These are phyloP conservation scores for Avena atlantica DNA, from an alignment of 176 grass and related monocot genomes.

Conservation along the genomic window DNA sequence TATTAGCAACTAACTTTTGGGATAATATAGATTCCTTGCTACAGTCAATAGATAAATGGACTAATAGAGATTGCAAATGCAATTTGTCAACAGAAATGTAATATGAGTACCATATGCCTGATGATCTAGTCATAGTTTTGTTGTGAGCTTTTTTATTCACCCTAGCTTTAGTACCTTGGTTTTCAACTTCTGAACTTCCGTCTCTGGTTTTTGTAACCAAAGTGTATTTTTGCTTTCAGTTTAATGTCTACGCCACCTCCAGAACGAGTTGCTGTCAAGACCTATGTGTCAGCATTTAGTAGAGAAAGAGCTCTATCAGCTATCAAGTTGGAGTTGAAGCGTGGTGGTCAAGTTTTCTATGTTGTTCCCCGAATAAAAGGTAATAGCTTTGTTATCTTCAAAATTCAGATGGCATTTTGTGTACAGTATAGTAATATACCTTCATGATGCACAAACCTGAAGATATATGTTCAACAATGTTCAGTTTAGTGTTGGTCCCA, in stretches of 20 bases:
- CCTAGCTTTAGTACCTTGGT: constrained; percentile 25
- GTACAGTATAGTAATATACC: constrained; percentile 8
- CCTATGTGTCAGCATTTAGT: constrained; percentile 78
- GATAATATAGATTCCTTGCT: neutral
- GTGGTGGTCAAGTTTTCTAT: constrained; percentile 97
- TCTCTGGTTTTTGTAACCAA: constrained; percentile 17
- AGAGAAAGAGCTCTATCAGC: constrained; percentile 78
- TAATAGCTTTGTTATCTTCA: constrained; percentile 36
- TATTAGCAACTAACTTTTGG: neutral
- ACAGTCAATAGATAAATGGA: constrained; percentile 15
- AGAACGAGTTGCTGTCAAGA: constrained; percentile 93
- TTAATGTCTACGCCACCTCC: constrained; percentile 97
- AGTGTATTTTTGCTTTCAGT: constrained; percentile 58
- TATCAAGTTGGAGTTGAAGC: constrained; percentile 84
- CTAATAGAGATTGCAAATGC: neutral
- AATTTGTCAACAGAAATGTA: constrained; percentile 12
- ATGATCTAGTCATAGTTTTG: constrained; percentile 8
- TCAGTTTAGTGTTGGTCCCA: constrained; percentile 16
- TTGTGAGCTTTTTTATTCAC: constrained; percentile 35
- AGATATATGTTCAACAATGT: constrained; percentile 20
- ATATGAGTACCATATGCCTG: constrained; percentile 1
- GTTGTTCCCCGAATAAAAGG: constrained; percentile 97
- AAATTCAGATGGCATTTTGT: constrained; percentile 22
- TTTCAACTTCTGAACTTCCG: constrained; percentile 22
- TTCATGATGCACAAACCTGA: constrained; percentile 34